Percentiles rank a stretch among this genome's conserved stretches.
Evolutionary conservation across 805 yeast species (phyloP).

Genomic region (Soucietia sequanensis): DNA sequence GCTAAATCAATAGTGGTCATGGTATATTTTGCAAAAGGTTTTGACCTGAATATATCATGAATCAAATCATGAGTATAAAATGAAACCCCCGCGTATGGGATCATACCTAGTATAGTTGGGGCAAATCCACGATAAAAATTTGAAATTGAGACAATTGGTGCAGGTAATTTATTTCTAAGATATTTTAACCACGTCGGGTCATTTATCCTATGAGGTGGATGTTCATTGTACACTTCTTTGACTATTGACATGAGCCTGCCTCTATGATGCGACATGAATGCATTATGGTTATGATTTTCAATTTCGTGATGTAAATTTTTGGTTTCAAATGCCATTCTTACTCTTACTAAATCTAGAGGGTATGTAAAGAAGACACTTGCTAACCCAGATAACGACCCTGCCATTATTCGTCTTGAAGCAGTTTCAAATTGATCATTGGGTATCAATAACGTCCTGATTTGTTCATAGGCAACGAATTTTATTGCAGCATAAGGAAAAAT

Average conservation of each 20-base stretch:
- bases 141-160: conserved; percentile 34
- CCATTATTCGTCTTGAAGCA: conserved; percentile 71
- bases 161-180: conserved; percentile 33
- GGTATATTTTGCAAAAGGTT: conserved; percentile 51
- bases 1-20: conserved; percentile 25
- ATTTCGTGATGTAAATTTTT: conserved; percentile 28
- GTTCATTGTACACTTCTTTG: conserved; percentile 29
- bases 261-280: conserved; percentile 25
- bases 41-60: conserved; percentile 82
- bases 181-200: conserved; percentile 39
- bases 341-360: conserved; percentile 88
- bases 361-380: conserved; percentile 85
- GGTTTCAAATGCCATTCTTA: conserved; percentile 88
- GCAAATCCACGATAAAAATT: conserved; percentile 93
- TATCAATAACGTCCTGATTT: conserved; percentile 74
- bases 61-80: conserved; percentile 90
- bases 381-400: conserved; percentile 91
- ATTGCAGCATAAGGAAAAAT: conserved; percentile 97
- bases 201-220: conserved; percentile 30
- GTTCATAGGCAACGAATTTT: conserved; percentile 95
- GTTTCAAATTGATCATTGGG: conserved; percentile 77
- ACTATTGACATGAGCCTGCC: conserved; percentile 35
- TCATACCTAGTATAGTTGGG: conserved; percentile 92
- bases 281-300: conserved; percentile 19
- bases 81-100: conserved; percentile 97